These are phyloP conservation scores for Clavispora carvajalis DNA, from an alignment of 805 yeast genomes.

Conservation along the genomic window DNA sequence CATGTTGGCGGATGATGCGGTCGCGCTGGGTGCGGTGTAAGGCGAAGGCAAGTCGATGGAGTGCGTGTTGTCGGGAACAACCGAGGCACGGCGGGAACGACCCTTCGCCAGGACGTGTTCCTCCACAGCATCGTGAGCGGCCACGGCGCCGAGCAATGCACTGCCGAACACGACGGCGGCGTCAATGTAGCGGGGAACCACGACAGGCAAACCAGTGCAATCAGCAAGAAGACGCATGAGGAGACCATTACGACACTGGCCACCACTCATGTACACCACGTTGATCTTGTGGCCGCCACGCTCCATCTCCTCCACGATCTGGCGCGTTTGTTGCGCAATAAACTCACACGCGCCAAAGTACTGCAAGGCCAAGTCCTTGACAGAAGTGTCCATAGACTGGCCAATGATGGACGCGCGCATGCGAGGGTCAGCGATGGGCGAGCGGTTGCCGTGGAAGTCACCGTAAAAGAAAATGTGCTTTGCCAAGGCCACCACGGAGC, in stretches of 20 bases:
- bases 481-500: constrained; percentile 77
- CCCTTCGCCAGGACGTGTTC: constrained; percentile 31
- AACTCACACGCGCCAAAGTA: constrained; percentile 95
- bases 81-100: constrained; percentile 31
- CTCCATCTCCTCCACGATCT: constrained; percentile 83
- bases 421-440: constrained; percentile 93
- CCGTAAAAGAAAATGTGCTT: constrained; percentile 89
- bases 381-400: constrained; percentile 81
- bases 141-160: constrained; percentile 91
- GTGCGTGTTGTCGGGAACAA: constrained; percentile 22
- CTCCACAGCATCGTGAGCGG: constrained; percentile 60
- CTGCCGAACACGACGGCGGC: constrained; percentile 97
- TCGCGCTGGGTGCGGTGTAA: constrained; percentile 77
- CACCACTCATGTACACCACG: constrained; percentile 87
- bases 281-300: constrained; percentile 70
- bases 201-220: constrained; percentile 85
- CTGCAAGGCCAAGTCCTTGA: constrained; percentile 78
- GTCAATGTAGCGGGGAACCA: constrained; percentile 91
- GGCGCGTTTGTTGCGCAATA: constrained; percentile 95
- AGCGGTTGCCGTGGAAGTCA: constrained; percentile 93
- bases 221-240: constrained; percentile 88
- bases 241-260: constrained; percentile 90
- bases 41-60: constrained; percentile 39
- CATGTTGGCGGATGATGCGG: constrained; percentile 58
- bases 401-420: constrained; percentile 94